Evolutionary conservation across 106 monocot species (phyloP), one percentile per base, ranked within the genome.

Genomic region (Xerophyta viscosa): DNA sequence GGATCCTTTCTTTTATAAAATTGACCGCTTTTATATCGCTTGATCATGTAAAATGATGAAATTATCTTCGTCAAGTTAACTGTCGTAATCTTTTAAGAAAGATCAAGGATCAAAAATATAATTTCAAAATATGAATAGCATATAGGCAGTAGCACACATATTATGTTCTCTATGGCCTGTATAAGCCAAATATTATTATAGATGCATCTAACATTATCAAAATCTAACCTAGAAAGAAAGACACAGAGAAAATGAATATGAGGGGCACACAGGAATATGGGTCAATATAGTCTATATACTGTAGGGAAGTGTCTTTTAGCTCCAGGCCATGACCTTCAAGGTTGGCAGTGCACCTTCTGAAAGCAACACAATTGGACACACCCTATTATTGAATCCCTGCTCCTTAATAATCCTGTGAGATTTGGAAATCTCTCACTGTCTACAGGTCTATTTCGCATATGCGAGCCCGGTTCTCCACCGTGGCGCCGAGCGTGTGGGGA

Each of bases 341-440:
- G 20, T 46, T 20, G n/a, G 46, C 46, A 46, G n/a, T 7, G 17
- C 10, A 39, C 39, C 18, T 19, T 46, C 2, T 46, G 46, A 46
- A 46, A 46, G 46, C 46, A 46, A 46, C 46, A 46, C 46, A 2
- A 18, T 46, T 46, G 46, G 46, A 46, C 46, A 2, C 20, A 46
- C 20, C 2, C n/a, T 20, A 46, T 46, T 19, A 46, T 20, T 46
- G 43, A 44, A 46, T 19, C n/a, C 43, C 43, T 9, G 5, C 39
- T 39, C 15, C 39, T 39, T 39, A 39, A 8, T 39, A 46, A 46
- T 7, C 19, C 20, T 11, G 39, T 39, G 39, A n/a, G n/a, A 39
- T 46, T 46, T 46, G 46, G 46, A 46, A 19, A 46, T 46, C 46
- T 46, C 10, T 46, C 46, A 46, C 18, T 46, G 8, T 46, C 46